Evolutionary conservation across 148 eudicot species (phyloP).

Genomic region (Rhododendron ovatum): DNA sequence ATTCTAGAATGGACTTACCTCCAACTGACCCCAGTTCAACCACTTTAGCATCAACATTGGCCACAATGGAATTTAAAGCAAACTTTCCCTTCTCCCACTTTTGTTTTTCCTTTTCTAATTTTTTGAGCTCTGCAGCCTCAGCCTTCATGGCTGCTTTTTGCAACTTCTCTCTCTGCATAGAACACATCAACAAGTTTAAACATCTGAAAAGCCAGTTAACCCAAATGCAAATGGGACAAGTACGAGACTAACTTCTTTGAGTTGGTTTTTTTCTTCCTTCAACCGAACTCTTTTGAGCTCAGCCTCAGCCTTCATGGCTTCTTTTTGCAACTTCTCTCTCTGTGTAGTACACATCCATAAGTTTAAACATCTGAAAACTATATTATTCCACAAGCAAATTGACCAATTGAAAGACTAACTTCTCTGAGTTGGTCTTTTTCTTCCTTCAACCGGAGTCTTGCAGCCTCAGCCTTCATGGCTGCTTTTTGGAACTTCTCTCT

Average conservation of each 20-base stretch:
- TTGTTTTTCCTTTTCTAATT: constrained; percentile 58
- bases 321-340: constrained; percentile 73
- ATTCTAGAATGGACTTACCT: constrained; percentile 41
- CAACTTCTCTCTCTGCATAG: constrained; percentile 60
- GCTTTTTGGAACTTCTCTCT: constrained; percentile 66
- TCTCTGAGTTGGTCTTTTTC: background rate
- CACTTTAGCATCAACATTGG: constrained; percentile 65
- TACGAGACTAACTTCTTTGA: constrained; percentile 33
- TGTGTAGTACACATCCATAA: constrained; percentile 22
- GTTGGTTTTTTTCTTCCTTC: constrained; percentile 34
- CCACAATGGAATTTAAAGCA: constrained; percentile 62
- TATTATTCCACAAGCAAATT: constrained; percentile 3
- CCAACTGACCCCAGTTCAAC: constrained; percentile 73
- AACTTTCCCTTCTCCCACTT: constrained; percentile 76
- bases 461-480: constrained; percentile 71
- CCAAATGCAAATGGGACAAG: constrained; percentile 4
- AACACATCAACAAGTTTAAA: constrained; percentile 10
- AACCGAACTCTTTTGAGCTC: constrained; percentile 44
- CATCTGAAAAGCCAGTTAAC: background rate
- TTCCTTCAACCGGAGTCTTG: constrained; percentile 11
- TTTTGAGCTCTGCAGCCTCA: constrained; percentile 66
- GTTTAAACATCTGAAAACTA: background rate
- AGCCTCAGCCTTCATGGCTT: constrained; percentile 72
- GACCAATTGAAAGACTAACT: constrained; percentile 34
- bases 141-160: constrained; percentile 70